Evolutionary conservation across 108 stramenopile species (phyloP), one percentile per base, ranked within the genome.

Genomic region (Conticribra weissflogii): DNA sequence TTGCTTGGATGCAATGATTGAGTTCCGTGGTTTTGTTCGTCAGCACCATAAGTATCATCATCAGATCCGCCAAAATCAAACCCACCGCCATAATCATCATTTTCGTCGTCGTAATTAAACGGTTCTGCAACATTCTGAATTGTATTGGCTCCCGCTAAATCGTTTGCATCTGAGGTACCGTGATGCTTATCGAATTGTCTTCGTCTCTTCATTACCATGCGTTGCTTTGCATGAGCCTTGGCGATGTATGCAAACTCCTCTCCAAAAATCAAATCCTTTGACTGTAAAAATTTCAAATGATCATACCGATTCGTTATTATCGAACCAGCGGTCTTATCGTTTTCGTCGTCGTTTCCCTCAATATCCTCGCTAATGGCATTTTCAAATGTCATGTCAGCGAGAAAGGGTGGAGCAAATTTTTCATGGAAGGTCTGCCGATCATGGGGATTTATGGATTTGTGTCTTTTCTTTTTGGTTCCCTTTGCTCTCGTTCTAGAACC

Each of bases 231-330:
- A 45, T 82, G 79, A 41, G 75, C 83, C 66, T 94, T 90, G 29
- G 81, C 79, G 57, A 96, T 68, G 67, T 96, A 93, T 0, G 85
- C 74, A 68, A 97, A 96, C 62, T 96, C 97, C 34, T 83, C 65
- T 19, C 94, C 91, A 67, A 82, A 96, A 0, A 78, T 58, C 82
- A 32, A 85, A 45, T 25, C 90, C 74, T 63, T 74, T 54, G 41
- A 75, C 30, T 59, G 85, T 54, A 66, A 88, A 59, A 53, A 56
- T 50, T 32, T 51, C 51, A 76, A 53, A 29, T 63, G 75, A 60
- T 71, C 27, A 21, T 49, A 68, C 32, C 33, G 51, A 41, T 12
- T 41, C 8, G 12, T 9, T 12, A 9, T 5, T 41, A 41, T 41
- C 36, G 36, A 41, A 9, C 8, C 36, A 5, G 36, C 5, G 12